Base-by-base conservation (phyloP, 225 moss, liverwort and hornwort genomes). In the Antitrichia curtipendula region DNA sequence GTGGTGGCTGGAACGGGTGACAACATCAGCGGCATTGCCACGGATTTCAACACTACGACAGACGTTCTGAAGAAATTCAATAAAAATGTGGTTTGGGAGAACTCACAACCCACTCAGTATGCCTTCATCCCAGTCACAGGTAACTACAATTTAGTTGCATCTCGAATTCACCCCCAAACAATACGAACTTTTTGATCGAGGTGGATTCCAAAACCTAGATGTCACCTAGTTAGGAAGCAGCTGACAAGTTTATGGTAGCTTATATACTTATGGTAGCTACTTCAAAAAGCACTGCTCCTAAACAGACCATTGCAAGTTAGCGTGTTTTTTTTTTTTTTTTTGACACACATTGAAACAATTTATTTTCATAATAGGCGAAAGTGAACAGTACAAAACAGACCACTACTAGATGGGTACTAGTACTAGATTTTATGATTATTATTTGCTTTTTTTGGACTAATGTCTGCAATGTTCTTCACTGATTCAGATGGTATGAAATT, bases 71-170 rank as follows among this genome's bases (percentile, higher is more conserved):
- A 38, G 75, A 61, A 65, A 71, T 96, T 90, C 64, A 98, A 98
- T 66, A 90, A 93, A 19, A 78, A 64, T 4, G 45, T 91, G 7
- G 63, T 90, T 54, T 93, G 91, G 93, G 87, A 64, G 23, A 58
- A 89, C 38, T 91, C 89, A 34, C 89, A 70, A 43, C 86, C 60
- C 81, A 87, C 73, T 56, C 92, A 95, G 85, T 91, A 95, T 81
- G 82, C 95, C 60, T 97, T 94, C 86, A 90, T 98, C 80, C 98
- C 98, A 14, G 86, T 90, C 27, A 8, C 81, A 82, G 92, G 92
- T 92, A 58, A 58, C 23, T 58, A 84, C 84, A 63, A 12, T 24
- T 76, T 4, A 20, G 11, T 57, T 61, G 25, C 75, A 68, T 68
- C 53, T 54, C 68, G 21, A 36, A 29, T 68, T 20, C 29, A 82